Base-by-base conservation (phyloP, 75 land plant genomes). In the Gnetum montanum region DNA sequence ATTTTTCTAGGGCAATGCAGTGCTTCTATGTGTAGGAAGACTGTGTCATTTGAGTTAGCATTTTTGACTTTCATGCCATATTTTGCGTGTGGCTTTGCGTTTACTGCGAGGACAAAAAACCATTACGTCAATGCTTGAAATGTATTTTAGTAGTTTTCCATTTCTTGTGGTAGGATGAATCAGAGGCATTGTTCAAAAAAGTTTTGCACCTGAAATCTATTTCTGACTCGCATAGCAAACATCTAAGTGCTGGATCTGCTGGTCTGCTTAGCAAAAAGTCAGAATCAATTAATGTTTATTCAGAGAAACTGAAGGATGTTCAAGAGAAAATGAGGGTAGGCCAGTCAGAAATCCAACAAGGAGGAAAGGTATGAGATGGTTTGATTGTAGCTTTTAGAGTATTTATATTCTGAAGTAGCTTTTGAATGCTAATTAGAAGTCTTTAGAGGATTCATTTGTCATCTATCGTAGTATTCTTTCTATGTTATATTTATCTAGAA, bases 281-380 rank as follows among this genome's bases (percentile, higher is more conserved):
- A 51, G 67, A 75, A 56, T 62, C 68, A 43, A 41, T 75, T 2
- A 63, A 57, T 52, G 61, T 65, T 8, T 69, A 70, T 55, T 45
- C 60, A 63, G 79, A 70, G 66, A 66, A 72, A 52, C 40, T 83
- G 41, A 82, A 75, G 62, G 69, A 72, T 52, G 40, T 83, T 24
- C 58, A 63, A 54, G 70, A 69, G 15, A 67, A 66, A 43, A 57
- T 79, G 35, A 69, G 78, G 43, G 24, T 63, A 33, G 57, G 58
- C 24, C 83, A 80, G 28, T 67, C 75, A 3, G 40, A 33, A 35
- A 12, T 55, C 29, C 52, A 55, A 5, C 56, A 50, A 29, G 30
- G 31, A 23, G 65, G 43, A 62, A 49, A 75, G 74, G 83, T 81
- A 64, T 28, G 49, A 62, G 54, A 3, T 8, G 0, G 20, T 50